Evolutionary conservation across 192 early-diverging fungal genomes (phyloP).

Genomic region (Thamnidium elegans): DNA sequence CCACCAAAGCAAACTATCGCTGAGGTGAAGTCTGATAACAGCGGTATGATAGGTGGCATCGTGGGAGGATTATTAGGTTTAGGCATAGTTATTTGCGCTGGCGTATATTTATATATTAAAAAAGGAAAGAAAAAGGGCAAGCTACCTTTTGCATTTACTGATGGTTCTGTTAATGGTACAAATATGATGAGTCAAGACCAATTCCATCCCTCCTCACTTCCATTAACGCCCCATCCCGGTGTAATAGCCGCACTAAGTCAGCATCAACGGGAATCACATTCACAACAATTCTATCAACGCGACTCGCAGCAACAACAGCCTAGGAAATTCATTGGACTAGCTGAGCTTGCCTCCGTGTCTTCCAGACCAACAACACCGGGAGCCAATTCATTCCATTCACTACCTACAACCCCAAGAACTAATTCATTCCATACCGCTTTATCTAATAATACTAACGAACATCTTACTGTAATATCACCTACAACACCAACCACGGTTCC

Average conservation of each 20-base stretch:
- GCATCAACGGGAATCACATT: background rate
- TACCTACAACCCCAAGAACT: no score
- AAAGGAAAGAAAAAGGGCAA: constrained; percentile 3
- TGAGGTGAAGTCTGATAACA: no score
- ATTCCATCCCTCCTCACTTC: background rate
- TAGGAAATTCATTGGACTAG: no score
- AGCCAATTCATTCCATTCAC: no score
- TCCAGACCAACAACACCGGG: no score
- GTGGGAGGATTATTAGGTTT: constrained; percentile 16
- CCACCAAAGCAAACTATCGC: no score
- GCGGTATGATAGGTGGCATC: constrained; percentile 6
- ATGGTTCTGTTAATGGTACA: background rate
- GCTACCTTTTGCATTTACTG: constrained; percentile 5
- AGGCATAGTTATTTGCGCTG: background rate
- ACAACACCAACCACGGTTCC: background rate
- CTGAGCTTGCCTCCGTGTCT: no score
- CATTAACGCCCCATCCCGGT: background rate
- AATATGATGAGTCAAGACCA: background rate
- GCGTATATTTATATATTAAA: constrained; percentile 4
- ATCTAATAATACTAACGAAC: no score
- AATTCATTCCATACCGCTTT: no score
- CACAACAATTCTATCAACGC: no score
- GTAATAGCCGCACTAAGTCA: background rate
- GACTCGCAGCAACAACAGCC: no score
- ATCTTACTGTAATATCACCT: no score